Base-by-base conservation (phyloP, 257 asterid genomes). In the Forsythia viridissima region DNA sequence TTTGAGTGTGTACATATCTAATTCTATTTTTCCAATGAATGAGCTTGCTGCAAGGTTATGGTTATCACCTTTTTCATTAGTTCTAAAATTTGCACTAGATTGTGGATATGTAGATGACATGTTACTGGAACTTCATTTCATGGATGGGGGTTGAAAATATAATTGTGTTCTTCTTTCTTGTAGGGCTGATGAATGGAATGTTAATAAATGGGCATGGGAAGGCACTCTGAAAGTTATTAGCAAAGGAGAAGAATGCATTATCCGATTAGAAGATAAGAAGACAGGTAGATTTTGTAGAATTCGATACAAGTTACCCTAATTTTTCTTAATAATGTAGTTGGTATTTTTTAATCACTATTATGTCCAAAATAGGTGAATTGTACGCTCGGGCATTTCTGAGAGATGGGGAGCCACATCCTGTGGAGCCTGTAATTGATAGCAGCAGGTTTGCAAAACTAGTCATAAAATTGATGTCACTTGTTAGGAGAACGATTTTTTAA, bases 131-230 rank as follows among this genome's bases (percentile, higher is more conserved):
- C 73, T 16, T 51, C 65, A 30, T 65, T 46, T 51, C 74, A 37
- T 20, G 37, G 44, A 21, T 52, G 42, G 36, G 39, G 71, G 55
- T 34, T 36, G 75, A 39, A 40, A 42, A 40, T 61, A 57, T 66
- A 76, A 76, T 61, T 7, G 44, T 70, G 30, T 11, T 69, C 48
- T 78, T 76, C 38, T 67, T 84, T 55, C 75, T 79, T 83, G 73
- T 82, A 96, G 99, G 91, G 99, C 99, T 51, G 99, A 96, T 79
- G 99, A 96, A 79, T 96, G 99, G 99, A 81, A 96, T 89, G 97
- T 96, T 66, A 96, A 96, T 83, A 93, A 93, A 86, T 96, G 99
- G 99, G 88, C 94, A 38, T 96, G 99, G 99, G 98, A 93, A 88
- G 99, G 99, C 82, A 75, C 85, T 74, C 86, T 96, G 69, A 96